These are phyloP conservation scores for Drechslerella stenobrocha DNA, from an alignment of 2,329 filamentous ascomycete genomes.

Conservation along the genomic window DNA sequence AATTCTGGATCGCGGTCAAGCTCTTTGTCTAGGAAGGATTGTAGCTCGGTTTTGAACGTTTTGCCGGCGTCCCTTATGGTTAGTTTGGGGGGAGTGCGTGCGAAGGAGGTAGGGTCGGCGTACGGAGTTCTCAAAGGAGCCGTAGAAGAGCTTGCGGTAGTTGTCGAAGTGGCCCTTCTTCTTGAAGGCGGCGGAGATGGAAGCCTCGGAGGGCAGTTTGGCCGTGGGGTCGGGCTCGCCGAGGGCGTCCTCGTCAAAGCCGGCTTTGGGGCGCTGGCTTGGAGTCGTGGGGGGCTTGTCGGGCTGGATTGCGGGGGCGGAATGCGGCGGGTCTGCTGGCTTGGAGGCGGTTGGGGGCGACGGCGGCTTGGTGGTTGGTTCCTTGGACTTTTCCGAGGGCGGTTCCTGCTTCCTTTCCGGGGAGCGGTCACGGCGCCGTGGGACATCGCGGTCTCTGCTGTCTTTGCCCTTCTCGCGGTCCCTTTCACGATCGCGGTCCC, in stretches of 20 bases:
- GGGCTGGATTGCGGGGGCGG: background rate
- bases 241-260: conserved; percentile 16
- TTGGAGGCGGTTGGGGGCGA: conserved; percentile 6
- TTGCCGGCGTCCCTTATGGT: conserved; percentile 19
- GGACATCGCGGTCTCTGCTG: conserved; percentile 18
- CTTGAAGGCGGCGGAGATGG: conserved; percentile 39
- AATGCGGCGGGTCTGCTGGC: too few species aligned
- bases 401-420: conserved; percentile 25
- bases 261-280: background rate
- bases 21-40: conserved; percentile 46
- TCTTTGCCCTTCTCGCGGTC: conserved; percentile 22
- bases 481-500: conserved; percentile 19
- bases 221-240: conserved; percentile 21
- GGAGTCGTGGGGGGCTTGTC: background rate
- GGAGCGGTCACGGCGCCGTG: conserved; percentile 20
- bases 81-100: background rate
- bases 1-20: conserved; percentile 36
- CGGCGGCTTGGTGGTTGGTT: conserved; percentile 17
- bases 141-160: conserved; percentile 34
- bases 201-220: conserved; percentile 33
- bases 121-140: conserved; percentile 44
- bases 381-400: conserved; percentile 23
- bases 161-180: conserved; percentile 41
- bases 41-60: conserved; percentile 27
- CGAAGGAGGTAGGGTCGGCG: background rate